Percentiles rank a stretch among this genome's conserved stretches.
These are phyloP conservation scores for Crithidia expoeki DNA, from an alignment of 208 protist species.

Conservation along the genomic window DNA sequence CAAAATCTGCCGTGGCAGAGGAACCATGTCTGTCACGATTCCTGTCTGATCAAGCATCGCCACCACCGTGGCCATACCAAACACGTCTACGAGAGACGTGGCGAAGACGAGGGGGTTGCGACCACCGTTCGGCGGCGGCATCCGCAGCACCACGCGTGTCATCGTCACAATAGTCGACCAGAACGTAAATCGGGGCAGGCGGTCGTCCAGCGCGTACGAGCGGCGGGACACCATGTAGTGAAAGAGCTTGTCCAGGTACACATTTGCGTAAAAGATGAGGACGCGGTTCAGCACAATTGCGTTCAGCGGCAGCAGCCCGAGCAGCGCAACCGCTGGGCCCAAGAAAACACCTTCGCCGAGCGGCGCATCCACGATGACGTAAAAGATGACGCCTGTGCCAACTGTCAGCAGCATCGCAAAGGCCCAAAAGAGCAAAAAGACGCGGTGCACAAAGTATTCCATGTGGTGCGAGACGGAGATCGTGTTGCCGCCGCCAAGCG, in stretches of 20 bases:
- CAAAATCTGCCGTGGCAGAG: slow-evolving; percentile 72
- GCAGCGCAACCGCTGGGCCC: slow-evolving; percentile 68
- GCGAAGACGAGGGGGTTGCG: slow-evolving; percentile 75
- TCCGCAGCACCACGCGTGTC: slow-evolving; percentile 50
- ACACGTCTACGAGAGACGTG: slow-evolving; percentile 78
- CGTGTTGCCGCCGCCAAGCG: slow-evolving; percentile 65
- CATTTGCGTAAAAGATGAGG: slow-evolving; percentile 85
- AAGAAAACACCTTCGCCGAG: slow-evolving; percentile 72
- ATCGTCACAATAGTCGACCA: slow-evolving; percentile 60
- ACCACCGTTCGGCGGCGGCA: slow-evolving; percentile 47
- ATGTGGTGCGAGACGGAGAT: slow-evolving; percentile 84
- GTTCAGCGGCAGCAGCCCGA: slow-evolving; percentile 86
- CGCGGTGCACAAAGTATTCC: slow-evolving; percentile 84
- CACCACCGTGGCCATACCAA: slow-evolving; percentile 86
- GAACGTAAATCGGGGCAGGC: slow-evolving; percentile 80
- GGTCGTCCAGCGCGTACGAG: slow-evolving; percentile 68
- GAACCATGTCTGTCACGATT: slow-evolving; percentile 92
- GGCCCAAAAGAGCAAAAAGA: slow-evolving; percentile 76
- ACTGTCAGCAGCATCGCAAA: slow-evolving; percentile 57
- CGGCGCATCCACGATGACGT: slow-evolving; percentile 37
- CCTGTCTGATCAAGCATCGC: slow-evolving; percentile 83
- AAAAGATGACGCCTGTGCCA: slow-evolving; percentile 51
- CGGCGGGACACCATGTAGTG: slow-evolving; percentile 76
- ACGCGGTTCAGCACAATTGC: slow-evolving; percentile 80
- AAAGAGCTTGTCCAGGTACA: slow-evolving; percentile 84